These are phyloP conservation scores for Penicillium sp. DNA, from an alignment of 2,329 filamentous ascomycete species.

Conservation along the genomic window DNA sequence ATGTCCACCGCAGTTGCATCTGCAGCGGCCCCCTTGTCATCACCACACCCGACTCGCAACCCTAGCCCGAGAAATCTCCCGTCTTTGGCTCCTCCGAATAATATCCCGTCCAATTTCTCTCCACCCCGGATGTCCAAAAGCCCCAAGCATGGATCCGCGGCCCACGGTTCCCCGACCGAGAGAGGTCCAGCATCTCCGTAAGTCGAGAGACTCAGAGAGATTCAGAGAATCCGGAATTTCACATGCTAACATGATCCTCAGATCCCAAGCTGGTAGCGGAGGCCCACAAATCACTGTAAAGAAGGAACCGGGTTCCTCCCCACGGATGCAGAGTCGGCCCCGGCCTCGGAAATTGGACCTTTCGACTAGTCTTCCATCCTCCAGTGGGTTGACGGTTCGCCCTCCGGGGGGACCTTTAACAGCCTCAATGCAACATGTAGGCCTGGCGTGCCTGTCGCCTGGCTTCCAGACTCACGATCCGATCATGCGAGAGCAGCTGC, in stretches of 20 bases:
- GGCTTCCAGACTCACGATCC: slow-evolving; percentile 96
- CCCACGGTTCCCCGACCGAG: slow-evolving; percentile 37
- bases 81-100: slow-evolving; percentile 28
- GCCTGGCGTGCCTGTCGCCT: slow-evolving; percentile 88
- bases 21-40: slow-evolving; percentile 45
- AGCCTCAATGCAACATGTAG: slow-evolving; percentile 83
- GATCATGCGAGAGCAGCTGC: slow-evolving; percentile 91
- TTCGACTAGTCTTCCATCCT: slow-evolving; percentile 45
- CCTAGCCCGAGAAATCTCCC: slow-evolving; percentile 48
- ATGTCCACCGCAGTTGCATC: slow-evolving; percentile 54
- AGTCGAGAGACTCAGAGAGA: slow-evolving; percentile 33
- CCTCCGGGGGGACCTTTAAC: slow-evolving; percentile 69
- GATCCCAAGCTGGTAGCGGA: slow-evolving; percentile 45
- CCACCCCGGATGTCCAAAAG: slow-evolving; percentile 34
- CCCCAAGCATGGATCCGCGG: slow-evolving; percentile 36
- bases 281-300: slow-evolving; percentile 87
- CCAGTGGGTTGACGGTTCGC: slow-evolving; percentile 59
- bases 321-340: slow-evolving; percentile 61
- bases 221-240: not conserved
- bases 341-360: slow-evolving; percentile 49
- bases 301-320: slow-evolving; percentile 85
- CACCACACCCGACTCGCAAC: slow-evolving; percentile 46
- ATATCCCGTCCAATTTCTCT: slow-evolving; percentile 29
- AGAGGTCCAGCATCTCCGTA: slow-evolving; percentile 49
- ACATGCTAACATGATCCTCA: slow-evolving; percentile 9